These are phyloP conservation scores for Smittium culicis DNA, from an alignment of 371 early-diverging fungal species.

Conservation along the genomic window DNA sequence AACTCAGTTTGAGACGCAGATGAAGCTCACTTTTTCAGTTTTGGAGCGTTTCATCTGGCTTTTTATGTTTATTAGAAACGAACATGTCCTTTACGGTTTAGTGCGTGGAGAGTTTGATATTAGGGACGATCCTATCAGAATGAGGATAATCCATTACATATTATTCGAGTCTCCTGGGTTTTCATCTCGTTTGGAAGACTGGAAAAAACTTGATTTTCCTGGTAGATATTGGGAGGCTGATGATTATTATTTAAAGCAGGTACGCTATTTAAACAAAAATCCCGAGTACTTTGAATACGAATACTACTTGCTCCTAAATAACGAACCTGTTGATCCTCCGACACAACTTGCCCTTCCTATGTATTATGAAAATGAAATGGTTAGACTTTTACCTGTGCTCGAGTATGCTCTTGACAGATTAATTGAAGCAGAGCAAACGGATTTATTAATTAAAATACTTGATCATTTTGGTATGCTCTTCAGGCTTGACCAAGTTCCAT, in stretches of 20 bases:
- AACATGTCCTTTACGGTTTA: constrained; percentile 56
- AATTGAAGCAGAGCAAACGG: constrained; percentile 48
- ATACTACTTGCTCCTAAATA: constrained; percentile 37
- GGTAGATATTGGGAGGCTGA: constrained; percentile 60
- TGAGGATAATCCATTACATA: constrained; percentile 38
- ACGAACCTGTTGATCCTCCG: constrained; percentile 39
- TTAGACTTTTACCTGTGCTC: constrained; percentile 49
- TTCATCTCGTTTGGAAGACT: constrained; percentile 42
- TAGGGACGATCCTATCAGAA: constrained; percentile 34
- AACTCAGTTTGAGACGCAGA: background rate
- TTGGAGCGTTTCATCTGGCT: constrained; percentile 59
- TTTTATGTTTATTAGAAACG: constrained; percentile 50
- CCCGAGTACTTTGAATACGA: constrained; percentile 67
- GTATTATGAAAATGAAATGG: constrained; percentile 51
- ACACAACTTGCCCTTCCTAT: constrained; percentile 47
- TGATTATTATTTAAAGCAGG: constrained; percentile 47
- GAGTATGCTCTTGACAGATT: constrained; percentile 50
- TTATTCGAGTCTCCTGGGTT: constrained; percentile 48
- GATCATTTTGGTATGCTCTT: constrained; percentile 54
- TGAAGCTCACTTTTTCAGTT: constrained; percentile 11
- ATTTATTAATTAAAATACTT: constrained; percentile 42
- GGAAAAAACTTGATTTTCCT: constrained; percentile 47
- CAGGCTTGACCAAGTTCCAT: constrained; percentile 49
- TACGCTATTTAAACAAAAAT: constrained; percentile 43
- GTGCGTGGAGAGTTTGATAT: constrained; percentile 44